These are phyloP conservation scores for Tulasnella sp. DNA, from an alignment of 768 basidiomycete species.

Conservation along the genomic window DNA sequence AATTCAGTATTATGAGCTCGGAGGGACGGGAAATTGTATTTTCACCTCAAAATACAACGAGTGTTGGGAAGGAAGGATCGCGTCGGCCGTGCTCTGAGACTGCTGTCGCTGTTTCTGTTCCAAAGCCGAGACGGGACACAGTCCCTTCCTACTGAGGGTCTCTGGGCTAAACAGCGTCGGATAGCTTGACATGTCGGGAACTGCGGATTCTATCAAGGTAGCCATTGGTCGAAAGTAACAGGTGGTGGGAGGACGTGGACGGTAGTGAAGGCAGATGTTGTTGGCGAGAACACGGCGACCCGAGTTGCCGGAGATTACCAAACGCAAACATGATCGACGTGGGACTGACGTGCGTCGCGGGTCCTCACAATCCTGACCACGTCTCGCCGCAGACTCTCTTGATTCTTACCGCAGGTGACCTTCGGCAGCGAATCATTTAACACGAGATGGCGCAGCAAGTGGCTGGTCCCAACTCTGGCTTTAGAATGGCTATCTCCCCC, in stretches of 20 bases:
- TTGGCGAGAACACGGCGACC: background rate
- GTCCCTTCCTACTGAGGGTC: conserved; percentile 56
- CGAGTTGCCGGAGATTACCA: background rate
- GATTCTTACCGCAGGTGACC: background rate
- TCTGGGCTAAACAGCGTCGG: conserved; percentile 43
- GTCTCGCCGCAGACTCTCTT: background rate
- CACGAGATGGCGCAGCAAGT: background rate
- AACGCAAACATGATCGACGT: background rate
- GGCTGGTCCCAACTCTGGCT: conserved; percentile 3
- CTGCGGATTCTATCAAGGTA: background rate
- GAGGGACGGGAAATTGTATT: no score
- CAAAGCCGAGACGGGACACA: conserved; percentile 58
- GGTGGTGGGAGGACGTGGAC: background rate
- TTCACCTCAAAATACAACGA: conserved; percentile 49
- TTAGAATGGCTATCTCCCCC: conserved; percentile 32
- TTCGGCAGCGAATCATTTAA: background rate
- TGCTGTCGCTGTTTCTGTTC: conserved; percentile 28
- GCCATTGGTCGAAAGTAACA: background rate
- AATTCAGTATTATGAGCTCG: no score
- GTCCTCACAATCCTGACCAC: background rate
- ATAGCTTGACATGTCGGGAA: background rate
- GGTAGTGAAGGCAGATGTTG: background rate
- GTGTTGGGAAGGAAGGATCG: conserved; percentile 40
- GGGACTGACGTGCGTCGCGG: background rate
- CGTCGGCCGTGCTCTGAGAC: background rate